Evolutionary conservation across 768 basidiomycete species (phyloP).

Genomic region (Phlegmacium glaucopus): DNA sequence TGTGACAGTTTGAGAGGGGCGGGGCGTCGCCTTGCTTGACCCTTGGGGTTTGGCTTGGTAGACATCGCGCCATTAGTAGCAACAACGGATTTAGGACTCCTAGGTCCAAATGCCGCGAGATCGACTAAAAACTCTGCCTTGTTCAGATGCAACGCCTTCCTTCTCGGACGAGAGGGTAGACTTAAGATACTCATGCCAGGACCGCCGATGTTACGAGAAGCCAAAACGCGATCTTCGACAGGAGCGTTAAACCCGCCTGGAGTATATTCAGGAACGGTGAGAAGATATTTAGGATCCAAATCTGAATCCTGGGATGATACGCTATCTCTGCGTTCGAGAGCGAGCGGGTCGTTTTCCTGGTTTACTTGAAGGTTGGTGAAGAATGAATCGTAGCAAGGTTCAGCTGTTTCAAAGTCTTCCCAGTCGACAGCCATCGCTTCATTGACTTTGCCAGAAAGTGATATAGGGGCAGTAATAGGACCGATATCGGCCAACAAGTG

Average conservation of each 20-base stretch:
- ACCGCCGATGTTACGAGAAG: constrained; percentile 32
- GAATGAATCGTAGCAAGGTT: background rate
- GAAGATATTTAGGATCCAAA: constrained; percentile 45
- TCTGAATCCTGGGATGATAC: constrained; percentile 53
- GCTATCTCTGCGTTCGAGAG: constrained; percentile 35
- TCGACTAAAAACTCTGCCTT: constrained; percentile 35
- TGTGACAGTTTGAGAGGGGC: constrained; percentile 33
- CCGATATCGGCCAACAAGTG: constrained; percentile 43
- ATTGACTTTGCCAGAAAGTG: background rate
- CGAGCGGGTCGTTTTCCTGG: constrained; percentile 15
- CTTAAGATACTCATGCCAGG: constrained; percentile 36
- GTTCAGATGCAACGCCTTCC: constrained; percentile 30
- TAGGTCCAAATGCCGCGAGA: constrained; percentile 28
- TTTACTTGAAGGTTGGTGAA: background rate
- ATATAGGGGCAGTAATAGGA: constrained; percentile 3
- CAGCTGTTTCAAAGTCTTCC: too few species aligned
- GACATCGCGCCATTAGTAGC: background rate
- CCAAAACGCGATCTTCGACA: constrained; percentile 26
- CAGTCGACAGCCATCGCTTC: too few species aligned
- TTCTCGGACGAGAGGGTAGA: constrained; percentile 33
- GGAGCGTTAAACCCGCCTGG: constrained; percentile 14
- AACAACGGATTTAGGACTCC: constrained; percentile 16
- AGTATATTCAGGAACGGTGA: constrained; percentile 32
- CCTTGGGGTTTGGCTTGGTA: constrained; percentile 7
- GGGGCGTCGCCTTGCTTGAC: constrained; percentile 31